Percentiles rank a stretch among this genome's conserved stretches.
Evolutionary conservation across 306 rosid species (phyloP).

Genomic region (Prunus fruticosa): DNA sequence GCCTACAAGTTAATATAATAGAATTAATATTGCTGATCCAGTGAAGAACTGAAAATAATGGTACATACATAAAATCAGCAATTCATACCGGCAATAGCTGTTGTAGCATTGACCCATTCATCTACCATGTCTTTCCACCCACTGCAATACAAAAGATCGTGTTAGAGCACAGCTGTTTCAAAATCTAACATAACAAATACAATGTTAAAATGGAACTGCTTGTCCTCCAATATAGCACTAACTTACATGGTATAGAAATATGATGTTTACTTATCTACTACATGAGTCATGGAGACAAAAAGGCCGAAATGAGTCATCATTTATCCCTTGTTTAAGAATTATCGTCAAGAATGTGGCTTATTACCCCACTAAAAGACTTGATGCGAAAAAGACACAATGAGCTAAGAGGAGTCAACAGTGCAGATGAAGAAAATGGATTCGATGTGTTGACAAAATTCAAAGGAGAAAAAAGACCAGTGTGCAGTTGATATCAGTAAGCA

Average conservation of each 20-base stretch:
- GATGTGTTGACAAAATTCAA: background rate
- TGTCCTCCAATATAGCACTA: background rate
- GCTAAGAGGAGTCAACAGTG: background rate
- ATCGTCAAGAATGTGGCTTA: background rate
- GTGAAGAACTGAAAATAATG: background rate
- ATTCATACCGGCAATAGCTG: conserved; percentile 39
- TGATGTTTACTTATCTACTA: background rate
- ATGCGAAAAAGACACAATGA: background rate
- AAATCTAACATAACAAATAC: background rate
- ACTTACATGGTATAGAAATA: background rate
- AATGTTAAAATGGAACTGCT: background rate
- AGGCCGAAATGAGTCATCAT: background rate
- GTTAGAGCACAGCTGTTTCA: conserved; percentile 9
- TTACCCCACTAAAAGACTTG: background rate
- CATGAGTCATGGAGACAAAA: background rate
- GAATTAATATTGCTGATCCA: conserved; percentile 5
- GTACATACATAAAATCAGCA: background rate
- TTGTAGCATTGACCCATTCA: conserved; percentile 63
- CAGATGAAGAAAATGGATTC: background rate
- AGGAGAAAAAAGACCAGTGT: background rate
- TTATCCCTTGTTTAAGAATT: background rate
- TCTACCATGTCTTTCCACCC: conserved; percentile 80
- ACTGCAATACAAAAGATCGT: conserved; percentile 41
- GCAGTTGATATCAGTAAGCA: background rate
- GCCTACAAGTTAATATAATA: conserved; percentile 23